Percentiles rank a stretch among this genome's conserved stretches.
These are phyloP conservation scores for Pythium dissimile DNA, from an alignment of 352 stramenopile species.

Conservation along the genomic window DNA sequence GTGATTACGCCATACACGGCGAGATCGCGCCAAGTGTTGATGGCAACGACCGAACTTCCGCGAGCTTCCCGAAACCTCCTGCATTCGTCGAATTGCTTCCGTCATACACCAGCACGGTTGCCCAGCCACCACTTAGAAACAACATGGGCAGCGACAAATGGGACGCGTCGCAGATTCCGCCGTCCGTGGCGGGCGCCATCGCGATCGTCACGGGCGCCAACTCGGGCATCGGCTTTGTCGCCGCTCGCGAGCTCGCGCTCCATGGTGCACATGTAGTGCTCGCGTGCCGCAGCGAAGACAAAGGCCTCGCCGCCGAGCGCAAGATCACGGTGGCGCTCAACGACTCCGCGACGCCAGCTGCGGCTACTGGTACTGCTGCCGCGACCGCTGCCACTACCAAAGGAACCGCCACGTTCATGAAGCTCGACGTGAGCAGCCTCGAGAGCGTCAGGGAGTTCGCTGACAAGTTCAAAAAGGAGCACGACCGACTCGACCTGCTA, in stretches of 20 bases:
- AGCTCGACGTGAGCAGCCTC: constrained; percentile 24
- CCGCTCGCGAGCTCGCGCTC: constrained; percentile 46
- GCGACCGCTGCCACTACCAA: no score
- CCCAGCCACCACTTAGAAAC: no score
- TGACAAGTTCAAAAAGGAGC: constrained; percentile 6
- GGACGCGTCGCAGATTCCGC: constrained; percentile 2
- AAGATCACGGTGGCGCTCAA: constrained; percentile 21
- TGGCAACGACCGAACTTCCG: no score
- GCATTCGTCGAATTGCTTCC: no score
- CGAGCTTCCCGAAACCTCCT: no score
- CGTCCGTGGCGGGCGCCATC: constrained; percentile 34
- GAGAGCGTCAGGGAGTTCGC: constrained; percentile 20
- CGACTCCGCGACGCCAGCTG: no score
- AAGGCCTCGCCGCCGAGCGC: constrained; percentile 29
- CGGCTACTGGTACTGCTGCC: no score
- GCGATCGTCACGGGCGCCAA: constrained; percentile 81
- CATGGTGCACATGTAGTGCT: constrained; percentile 56
- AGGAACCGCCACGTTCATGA: constrained; percentile 11
- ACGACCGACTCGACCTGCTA: constrained; percentile 22
- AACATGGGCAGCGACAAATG: constrained; percentile 5
- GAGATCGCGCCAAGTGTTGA: constrained; percentile 1
- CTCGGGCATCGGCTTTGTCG: constrained; percentile 76
- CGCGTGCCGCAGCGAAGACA: constrained; percentile 38
- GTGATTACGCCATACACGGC: not conserved
- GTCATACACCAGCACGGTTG: no score